Conservation (phyloP, 306 rosid genomes). For the Astragalus glycyphyllos region DNA sequence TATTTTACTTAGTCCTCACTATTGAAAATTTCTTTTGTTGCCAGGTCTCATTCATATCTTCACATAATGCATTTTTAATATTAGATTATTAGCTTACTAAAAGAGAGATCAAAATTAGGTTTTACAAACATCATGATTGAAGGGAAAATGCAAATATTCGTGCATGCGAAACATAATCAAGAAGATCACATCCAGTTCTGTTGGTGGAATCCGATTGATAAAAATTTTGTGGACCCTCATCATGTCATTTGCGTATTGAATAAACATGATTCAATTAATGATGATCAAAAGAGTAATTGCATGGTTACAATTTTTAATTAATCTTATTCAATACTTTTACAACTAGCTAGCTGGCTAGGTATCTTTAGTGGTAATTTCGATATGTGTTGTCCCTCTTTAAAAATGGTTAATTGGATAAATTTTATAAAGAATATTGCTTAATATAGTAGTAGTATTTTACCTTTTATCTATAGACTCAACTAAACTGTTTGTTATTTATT, state of each 20-base stretch:
- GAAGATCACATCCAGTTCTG: constrained; percentile 28
- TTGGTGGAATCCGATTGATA: constrained; percentile 29
- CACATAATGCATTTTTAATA: constrained; percentile 3
- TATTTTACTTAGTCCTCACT: too few species aligned
- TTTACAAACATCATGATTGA: constrained; percentile 47
- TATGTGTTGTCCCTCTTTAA: too few species aligned
- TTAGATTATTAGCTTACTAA: not conserved
- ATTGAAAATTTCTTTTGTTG: too few species aligned
- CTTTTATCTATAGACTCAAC: too few species aligned
- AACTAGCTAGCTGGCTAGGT: too few species aligned
- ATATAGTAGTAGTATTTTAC: too few species aligned
- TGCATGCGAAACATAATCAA: constrained; percentile 52
- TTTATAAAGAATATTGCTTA: too few species aligned
- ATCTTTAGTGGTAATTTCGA: too few species aligned
- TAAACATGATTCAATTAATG: constrained; percentile 35
- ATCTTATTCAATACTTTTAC: not conserved
- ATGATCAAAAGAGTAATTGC: not conserved
- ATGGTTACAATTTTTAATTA: not conserved
- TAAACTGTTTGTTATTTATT: too few species aligned
- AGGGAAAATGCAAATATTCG: constrained; percentile 32
- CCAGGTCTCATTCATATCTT: constrained; percentile 31
- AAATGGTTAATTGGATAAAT: too few species aligned
- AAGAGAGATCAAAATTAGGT: not conserved
- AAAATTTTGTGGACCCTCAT: constrained; percentile 52
- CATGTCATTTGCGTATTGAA: constrained; percentile 7